Evolutionary conservation across 805 yeast genomes (phyloP).

Genomic region (Teunomyces cretensis): DNA sequence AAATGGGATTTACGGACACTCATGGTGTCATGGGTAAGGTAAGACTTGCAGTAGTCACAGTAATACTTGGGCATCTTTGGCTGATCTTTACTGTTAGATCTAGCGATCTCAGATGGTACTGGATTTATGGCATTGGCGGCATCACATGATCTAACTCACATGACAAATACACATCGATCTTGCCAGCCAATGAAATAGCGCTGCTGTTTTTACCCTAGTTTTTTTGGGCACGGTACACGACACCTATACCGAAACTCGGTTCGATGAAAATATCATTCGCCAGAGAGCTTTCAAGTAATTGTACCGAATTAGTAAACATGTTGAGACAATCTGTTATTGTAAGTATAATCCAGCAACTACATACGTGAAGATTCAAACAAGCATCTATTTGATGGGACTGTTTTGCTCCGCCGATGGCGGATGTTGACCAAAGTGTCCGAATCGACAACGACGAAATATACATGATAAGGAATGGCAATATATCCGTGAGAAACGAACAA

Average conservation of each 20-base stretch:
- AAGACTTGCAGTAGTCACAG: conserved; percentile 83
- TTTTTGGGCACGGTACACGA: conserved; percentile 4
- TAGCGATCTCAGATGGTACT: neutral
- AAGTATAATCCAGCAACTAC: conserved; percentile 18
- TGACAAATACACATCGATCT: neutral
- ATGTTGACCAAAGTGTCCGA: neutral
- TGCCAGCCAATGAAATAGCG: conserved; percentile 4
- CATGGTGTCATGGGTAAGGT: conserved; percentile 83
- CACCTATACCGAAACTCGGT: conserved; percentile 4
- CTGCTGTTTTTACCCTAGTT: neutral
- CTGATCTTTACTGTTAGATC: too few relatives aligned
- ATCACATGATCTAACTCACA: neutral
- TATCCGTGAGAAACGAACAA: neutral
- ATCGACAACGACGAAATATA: neutral
- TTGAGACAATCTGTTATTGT: conserved; percentile 42
- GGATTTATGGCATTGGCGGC: neutral
- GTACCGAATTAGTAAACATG: conserved; percentile 19
- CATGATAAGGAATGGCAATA: neutral
- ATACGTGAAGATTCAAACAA: neutral
- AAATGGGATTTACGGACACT: conserved; percentile 82
- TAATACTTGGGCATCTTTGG: conserved; percentile 63
- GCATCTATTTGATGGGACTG: neutral
- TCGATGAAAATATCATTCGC: conserved; percentile 5
- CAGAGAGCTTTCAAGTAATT: conserved; percentile 4
- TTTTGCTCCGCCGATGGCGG: neutral